Percentiles rank a stretch among this genome's conserved stretches.
Evolutionary conservation across 106 monocot genomes (phyloP).

Genomic region (Cymbidium sinense): DNA sequence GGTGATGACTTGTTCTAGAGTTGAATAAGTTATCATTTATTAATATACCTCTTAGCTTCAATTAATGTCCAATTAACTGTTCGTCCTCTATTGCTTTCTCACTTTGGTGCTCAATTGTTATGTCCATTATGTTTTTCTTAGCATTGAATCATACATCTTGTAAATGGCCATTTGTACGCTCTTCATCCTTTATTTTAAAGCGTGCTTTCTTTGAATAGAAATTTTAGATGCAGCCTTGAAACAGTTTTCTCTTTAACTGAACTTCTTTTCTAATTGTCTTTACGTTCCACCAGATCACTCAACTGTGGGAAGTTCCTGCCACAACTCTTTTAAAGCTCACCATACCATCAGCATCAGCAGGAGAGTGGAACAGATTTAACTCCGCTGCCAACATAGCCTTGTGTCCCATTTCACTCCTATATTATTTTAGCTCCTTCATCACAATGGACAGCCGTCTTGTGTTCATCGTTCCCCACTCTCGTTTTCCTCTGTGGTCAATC

Average conservation of each 20-base stretch:
- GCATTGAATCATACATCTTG: no score
- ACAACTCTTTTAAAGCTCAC: slow-evolving; percentile 72
- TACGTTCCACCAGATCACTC: slow-evolving; percentile 31
- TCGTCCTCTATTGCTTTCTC: not conserved
- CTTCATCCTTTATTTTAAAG: no score
- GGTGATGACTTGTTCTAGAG: no score
- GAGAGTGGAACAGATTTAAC: slow-evolving; percentile 68
- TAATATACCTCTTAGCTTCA: no score
- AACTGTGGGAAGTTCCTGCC: slow-evolving; percentile 62
- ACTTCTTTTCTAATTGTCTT: not conserved
- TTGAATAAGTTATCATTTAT: no score
- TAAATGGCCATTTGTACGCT: no score
- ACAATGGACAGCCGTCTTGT: slow-evolving; percentile 46
- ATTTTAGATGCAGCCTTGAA: not conserved
- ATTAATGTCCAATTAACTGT: not conserved
- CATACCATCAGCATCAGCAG: slow-evolving; percentile 55
- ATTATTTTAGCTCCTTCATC: slow-evolving; percentile 59
- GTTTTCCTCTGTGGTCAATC: slow-evolving; percentile 68
- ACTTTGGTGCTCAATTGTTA: not conserved
- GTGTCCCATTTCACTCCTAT: slow-evolving; percentile 62
- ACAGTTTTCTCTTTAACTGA: not conserved
- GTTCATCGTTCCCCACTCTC: slow-evolving; percentile 44
- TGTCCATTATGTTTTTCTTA: no score
- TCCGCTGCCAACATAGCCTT: slow-evolving; percentile 58
- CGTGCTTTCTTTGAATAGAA: no score